These are phyloP conservation scores for Oenanthe sinensis DNA, from an alignment of 129 eudicot species.

Conservation along the genomic window DNA sequence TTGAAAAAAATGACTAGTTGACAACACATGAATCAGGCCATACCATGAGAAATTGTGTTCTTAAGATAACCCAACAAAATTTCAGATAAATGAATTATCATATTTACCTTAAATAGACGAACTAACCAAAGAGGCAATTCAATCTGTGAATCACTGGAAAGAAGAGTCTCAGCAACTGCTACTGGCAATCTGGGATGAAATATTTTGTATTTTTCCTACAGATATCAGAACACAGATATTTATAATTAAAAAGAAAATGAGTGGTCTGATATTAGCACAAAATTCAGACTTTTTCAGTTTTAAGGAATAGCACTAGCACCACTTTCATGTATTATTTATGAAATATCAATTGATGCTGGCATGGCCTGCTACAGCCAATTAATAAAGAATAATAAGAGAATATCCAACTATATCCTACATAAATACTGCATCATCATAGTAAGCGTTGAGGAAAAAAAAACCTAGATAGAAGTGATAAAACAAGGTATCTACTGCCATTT, in stretches of 20 bases:
- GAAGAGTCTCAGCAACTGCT: constrained; percentile 85
- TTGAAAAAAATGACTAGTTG: background rate
- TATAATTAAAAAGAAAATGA: background rate
- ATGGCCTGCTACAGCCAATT: background rate
- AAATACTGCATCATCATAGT: background rate
- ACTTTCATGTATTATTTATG: background rate
- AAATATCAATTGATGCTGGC: background rate
- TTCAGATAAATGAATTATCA: background rate
- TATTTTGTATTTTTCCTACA: constrained; percentile 77
- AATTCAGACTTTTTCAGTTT: background rate
- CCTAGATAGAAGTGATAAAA: background rate
- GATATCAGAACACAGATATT: background rate
- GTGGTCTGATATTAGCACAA: background rate
- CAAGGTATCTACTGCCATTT: background rate
- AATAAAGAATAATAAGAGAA: background rate
- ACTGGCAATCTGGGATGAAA: constrained; percentile 87
- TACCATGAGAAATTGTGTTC: too few species aligned
- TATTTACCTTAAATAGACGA: constrained; percentile 73
- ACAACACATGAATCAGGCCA: background rate
- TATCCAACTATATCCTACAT: background rate
- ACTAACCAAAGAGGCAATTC: constrained; percentile 98
- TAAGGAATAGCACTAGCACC: background rate
- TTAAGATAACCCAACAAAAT: background rate
- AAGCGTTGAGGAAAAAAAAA: background rate
- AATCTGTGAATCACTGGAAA: constrained; percentile 66